Percentiles rank a stretch among this genome's conserved stretches.
These are phyloP conservation scores for Beauveria bassiana DNA, from an alignment of 2,329 filamentous ascomycete genomes.

Conservation along the genomic window DNA sequence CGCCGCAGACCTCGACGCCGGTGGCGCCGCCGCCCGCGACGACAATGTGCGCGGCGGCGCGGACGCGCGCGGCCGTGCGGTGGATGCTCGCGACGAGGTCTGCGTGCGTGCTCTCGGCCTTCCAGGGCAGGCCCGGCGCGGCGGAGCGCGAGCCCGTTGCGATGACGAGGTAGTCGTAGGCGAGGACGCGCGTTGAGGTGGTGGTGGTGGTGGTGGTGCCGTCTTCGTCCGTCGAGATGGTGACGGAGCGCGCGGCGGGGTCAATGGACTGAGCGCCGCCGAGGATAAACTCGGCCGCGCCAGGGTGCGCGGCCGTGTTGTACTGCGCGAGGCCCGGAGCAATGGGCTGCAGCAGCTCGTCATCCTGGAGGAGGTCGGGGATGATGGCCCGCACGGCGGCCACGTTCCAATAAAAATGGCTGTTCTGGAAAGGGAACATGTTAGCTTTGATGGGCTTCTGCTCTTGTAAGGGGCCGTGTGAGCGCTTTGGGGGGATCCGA, in stretches of 20 bases:
- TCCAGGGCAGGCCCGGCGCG: conserved; percentile 41
- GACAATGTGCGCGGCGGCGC: conserved; percentile 42
- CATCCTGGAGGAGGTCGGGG: conserved; percentile 39
- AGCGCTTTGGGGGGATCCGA: background rate
- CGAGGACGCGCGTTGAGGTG: conserved; percentile 12
- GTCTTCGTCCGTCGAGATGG: conserved; percentile 22
- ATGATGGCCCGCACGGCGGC: conserved; percentile 49
- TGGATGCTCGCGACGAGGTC: conserved; percentile 35
- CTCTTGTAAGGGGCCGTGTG: background rate
- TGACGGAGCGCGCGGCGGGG: conserved; percentile 25
- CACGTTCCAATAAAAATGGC: conserved; percentile 52
- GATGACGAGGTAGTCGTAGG: conserved; percentile 51
- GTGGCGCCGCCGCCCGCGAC: conserved; percentile 50
- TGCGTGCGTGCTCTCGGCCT: conserved; percentile 39
- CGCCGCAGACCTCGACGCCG: conserved; percentile 47
- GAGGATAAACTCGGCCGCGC: conserved; percentile 43
- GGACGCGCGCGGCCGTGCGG: conserved; percentile 32
- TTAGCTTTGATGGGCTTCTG: background rate
- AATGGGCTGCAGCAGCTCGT: conserved; percentile 43
- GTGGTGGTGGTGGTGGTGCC: conserved; percentile 18
- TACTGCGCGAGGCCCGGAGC: conserved; percentile 42
- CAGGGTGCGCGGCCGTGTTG: conserved; percentile 22
- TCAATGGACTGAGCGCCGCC: conserved; percentile 39
- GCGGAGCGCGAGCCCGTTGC: conserved; percentile 44
- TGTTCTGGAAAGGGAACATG: conserved; percentile 31